Evolutionary conservation across 2,329 filamentous ascomycete species (phyloP).

Genomic region (Calonectria pteridis): DNA sequence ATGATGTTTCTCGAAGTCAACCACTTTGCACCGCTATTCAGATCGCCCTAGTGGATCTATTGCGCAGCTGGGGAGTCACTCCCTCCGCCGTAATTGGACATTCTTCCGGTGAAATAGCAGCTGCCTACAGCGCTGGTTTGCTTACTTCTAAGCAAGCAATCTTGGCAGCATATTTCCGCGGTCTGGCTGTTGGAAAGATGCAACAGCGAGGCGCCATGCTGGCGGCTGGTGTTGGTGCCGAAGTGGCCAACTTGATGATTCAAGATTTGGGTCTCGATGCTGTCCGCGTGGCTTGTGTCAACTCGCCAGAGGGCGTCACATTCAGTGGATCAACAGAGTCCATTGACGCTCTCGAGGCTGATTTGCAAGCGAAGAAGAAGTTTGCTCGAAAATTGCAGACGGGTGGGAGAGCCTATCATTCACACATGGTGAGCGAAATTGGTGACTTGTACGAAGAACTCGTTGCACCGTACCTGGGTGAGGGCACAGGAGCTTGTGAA

Average conservation of each 20-base stretch:
- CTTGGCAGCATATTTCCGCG: background rate
- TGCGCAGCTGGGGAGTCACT: conserved; percentile 29
- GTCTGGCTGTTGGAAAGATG: background rate
- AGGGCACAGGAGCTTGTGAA: background rate
- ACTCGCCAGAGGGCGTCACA: background rate
- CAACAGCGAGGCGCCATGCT: background rate
- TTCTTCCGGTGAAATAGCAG: conserved; percentile 6
- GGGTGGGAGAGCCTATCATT: background rate
- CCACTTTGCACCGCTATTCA: conserved; percentile 53
- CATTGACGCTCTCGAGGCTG: background rate
- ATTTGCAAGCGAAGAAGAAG: background rate
- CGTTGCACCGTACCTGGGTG: background rate
- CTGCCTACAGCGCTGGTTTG: background rate
- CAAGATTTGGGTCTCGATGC: background rate
- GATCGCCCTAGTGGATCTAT: conserved; percentile 46
- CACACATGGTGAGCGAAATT: background rate
- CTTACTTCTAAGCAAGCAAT: background rate
- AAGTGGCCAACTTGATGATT: background rate
- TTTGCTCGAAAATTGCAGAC: background rate
- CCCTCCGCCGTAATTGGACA: background rate
- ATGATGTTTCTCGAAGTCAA: conserved; percentile 34
- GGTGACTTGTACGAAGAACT: conserved; percentile 9
- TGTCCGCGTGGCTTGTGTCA: background rate
- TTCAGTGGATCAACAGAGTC: background rate
- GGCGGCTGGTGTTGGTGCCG: background rate